These are phyloP conservation scores for Moesziomyces sp. DNA, from an alignment of 1,284 basidiomycete genomes.

Conservation along the genomic window DNA sequence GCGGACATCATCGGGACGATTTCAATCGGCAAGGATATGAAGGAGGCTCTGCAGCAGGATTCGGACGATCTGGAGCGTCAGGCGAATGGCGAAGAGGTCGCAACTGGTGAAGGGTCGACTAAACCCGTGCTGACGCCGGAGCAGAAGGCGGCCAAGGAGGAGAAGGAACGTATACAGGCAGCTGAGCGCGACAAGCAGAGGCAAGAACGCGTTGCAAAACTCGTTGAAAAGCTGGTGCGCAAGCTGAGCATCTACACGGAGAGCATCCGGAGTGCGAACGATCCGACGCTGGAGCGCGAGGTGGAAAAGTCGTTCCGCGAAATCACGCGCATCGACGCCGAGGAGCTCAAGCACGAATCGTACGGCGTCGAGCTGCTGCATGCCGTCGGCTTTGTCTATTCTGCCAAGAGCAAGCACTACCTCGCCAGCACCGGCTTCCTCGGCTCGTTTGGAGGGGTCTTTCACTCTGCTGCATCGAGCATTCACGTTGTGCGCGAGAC, in stretches of 20 bases:
- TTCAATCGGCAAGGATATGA: constrained; percentile 93
- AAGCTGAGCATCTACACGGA: constrained; percentile 94
- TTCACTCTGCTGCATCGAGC: constrained; percentile 55
- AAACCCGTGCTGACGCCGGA: constrained; percentile 78
- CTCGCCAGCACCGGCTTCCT: constrained; percentile 58
- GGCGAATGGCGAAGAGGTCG: constrained; percentile 23
- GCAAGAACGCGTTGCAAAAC: constrained; percentile 81
- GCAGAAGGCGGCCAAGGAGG: constrained; percentile 81
- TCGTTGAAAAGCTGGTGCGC: constrained; percentile 83
- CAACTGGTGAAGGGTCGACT: neutral
- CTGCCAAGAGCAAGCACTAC: constrained; percentile 67
- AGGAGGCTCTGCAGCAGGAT: constrained; percentile 92
- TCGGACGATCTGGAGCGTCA: constrained; percentile 73
- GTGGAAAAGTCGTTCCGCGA: constrained; percentile 60
- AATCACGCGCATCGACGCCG: constrained; percentile 64
- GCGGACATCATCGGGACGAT: constrained; percentile 84
- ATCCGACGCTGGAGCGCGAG: constrained; percentile 75
- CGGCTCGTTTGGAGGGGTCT: constrained; percentile 56
- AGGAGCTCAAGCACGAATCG: constrained; percentile 76
- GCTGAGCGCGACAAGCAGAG: constrained; percentile 85
- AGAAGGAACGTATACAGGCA: constrained; percentile 73
- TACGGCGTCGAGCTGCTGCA: constrained; percentile 93
- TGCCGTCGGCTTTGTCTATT: constrained; percentile 90
- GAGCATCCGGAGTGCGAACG: constrained; percentile 78
- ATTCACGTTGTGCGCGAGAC: constrained; percentile 64